Evolutionary conservation across 1,139 yeast species (phyloP).

Genomic region (Debaryomyces sp.): DNA sequence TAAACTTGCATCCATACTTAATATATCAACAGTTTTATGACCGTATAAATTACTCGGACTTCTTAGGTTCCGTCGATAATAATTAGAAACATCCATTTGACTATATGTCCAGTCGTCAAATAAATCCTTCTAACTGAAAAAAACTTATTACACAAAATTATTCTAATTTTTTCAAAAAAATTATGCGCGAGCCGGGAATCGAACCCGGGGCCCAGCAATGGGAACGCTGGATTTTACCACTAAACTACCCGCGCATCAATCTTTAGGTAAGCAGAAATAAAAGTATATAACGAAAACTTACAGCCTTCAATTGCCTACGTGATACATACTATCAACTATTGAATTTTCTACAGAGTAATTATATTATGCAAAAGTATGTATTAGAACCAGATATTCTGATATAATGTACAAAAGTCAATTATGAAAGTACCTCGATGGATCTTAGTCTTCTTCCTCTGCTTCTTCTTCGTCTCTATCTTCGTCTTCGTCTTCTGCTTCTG

Average conservation of each 20-base stretch:
- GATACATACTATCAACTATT: too few species aligned
- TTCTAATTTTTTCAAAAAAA: neutral
- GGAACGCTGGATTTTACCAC: conserved; percentile 14
- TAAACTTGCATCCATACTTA: conserved; percentile 62
- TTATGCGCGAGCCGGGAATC: conserved; percentile 14
- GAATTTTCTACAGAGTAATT: too few species aligned
- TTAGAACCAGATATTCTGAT: too few species aligned
- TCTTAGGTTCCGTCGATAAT: neutral
- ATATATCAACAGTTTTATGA: neutral
- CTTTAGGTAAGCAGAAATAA: too few species aligned
- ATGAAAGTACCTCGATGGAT: too few species aligned
- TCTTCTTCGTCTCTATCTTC: conserved; percentile 9
- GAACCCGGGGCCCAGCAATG: conserved; percentile 15
- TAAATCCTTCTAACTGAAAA: neutral
- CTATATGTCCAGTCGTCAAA: neutral
- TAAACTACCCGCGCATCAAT: conserved; percentile 8
- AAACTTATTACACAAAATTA: conserved; percentile 3
- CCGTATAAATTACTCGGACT: neutral
- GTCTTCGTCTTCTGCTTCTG: conserved; percentile 15
- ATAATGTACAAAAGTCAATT: too few species aligned
- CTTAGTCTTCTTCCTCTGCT: conserved; percentile 5
- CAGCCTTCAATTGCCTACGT: too few species aligned
- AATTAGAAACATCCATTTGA: neutral
- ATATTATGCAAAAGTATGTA: too few species aligned
- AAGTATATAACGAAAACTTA: too few species aligned